Evolutionary conservation across 495 filamentous ascomycete genomes (phyloP).

Genomic region (Lophiostoma macrostomum): DNA sequence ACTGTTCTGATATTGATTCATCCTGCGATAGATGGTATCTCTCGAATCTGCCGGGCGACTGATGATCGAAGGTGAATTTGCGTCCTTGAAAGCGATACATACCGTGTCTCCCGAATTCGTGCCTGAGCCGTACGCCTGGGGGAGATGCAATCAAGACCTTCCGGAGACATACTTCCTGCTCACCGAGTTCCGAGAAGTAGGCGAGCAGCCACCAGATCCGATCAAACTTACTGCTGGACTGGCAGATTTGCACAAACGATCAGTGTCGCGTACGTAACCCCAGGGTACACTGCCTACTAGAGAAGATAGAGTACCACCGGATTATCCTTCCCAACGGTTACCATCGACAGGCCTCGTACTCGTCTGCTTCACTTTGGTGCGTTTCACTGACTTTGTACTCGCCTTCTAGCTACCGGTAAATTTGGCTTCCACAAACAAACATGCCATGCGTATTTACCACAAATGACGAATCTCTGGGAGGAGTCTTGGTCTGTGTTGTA

Average conservation of each 20-base stretch:
- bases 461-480: not conserved
- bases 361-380: too few species aligned
- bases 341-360: too few species aligned
- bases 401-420: not conserved
- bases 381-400: too few species aligned
- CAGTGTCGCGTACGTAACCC: too few species aligned
- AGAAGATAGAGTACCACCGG: too few species aligned
- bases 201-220: not conserved
- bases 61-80: not conserved
- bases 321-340: too few species aligned
- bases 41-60: not conserved
- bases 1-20: too few species aligned
- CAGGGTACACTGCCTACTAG: too few species aligned
- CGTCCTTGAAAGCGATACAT: not conserved
- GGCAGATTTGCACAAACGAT: not conserved
- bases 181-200: not conserved
- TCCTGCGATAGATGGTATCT: not conserved
- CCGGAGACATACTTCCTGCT: not conserved
- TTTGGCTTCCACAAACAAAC: not conserved
- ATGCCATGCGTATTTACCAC: not conserved
- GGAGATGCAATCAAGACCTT: not conserved
- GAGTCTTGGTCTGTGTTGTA: not conserved
- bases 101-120: not conserved
- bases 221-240: not conserved
- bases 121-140: not conserved